phyloP scores from a whole-genome alignment of 352 stramenopile genomes.

The Poterioochromonas sp. region DNA sequence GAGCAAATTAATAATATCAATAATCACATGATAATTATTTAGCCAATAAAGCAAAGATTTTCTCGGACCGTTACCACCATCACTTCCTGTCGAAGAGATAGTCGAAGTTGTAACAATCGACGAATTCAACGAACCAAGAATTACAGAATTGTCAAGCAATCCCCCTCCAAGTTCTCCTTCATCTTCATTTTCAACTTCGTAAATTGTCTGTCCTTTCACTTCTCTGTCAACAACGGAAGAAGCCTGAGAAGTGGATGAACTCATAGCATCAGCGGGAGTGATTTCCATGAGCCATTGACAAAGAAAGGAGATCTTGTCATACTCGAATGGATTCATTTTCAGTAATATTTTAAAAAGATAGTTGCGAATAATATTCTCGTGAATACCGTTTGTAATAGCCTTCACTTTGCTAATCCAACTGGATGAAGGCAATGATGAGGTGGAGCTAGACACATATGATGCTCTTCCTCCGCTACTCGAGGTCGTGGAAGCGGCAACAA shows the following conservation, averaged over 20 bases:
- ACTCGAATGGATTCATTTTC: conserved; percentile 13
- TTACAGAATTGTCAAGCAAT: background rate
- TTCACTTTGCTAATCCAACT: background rate
- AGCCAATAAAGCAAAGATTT: no score
- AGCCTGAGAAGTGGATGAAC: no score
- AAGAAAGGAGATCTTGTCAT: conserved; percentile 24
- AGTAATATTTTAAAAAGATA: background rate
- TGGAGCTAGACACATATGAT: background rate
- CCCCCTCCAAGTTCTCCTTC: background rate
- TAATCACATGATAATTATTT: no score
- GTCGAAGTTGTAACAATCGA: no score
- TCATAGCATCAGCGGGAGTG: background rate
- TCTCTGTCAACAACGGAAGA: background rate
- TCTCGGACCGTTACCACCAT: no score
- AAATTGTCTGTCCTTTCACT: background rate
- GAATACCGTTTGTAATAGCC: background rate
- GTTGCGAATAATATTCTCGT: background rate
- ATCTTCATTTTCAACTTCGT: background rate
- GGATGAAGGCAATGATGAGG: background rate
- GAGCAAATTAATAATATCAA: no score
- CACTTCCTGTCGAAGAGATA: no score
- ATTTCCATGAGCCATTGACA: conserved; percentile 22
- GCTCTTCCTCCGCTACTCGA: background rate
- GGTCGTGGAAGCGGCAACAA: background rate
- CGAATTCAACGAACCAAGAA: background rate